Percentiles rank a stretch among this genome's conserved stretches.
Conservation (phyloP, 2,329 filamentous ascomycete genomes). For the Ophiostoma tasmaniense region DNA sequence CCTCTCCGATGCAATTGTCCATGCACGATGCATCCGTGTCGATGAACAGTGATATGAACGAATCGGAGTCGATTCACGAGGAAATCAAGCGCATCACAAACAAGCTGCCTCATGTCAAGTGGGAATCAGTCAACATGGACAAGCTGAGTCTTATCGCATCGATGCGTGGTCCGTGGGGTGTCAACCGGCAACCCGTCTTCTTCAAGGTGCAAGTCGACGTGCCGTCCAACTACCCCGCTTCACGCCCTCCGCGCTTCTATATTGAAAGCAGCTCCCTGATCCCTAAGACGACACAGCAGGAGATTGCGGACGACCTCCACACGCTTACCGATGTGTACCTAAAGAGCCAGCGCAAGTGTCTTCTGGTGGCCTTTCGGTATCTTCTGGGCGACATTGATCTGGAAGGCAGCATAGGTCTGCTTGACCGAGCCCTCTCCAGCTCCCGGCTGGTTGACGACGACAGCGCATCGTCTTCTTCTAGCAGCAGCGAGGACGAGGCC, state of each 20-base stretch:
- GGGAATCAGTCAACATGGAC: conserved; percentile 58
- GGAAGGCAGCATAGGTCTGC: conserved; percentile 51
- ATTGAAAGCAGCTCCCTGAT: conserved; percentile 57
- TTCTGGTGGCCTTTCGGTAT: conserved; percentile 55
- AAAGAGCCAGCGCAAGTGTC: conserved; percentile 50
- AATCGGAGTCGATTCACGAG: conserved; percentile 54
- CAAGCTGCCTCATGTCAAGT: conserved; percentile 55
- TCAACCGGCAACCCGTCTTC: conserved; percentile 47
- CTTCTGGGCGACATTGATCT: conserved; percentile 55
- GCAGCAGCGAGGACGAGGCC: conserved; percentile 47
- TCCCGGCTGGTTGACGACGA: conserved; percentile 48
- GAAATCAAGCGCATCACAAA: conserved; percentile 55
- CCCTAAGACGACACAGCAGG: conserved; percentile 45
- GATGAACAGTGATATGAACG: conserved; percentile 44
- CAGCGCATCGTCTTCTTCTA: conserved; percentile 44
- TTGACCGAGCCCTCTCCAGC: conserved; percentile 45
- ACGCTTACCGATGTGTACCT: conserved; percentile 49
- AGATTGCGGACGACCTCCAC: conserved; percentile 47
- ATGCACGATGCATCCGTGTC: conserved; percentile 46
- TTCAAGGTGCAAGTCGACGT: conserved; percentile 55
- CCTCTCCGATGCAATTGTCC: conserved; percentile 38
- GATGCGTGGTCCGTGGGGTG: conserved; percentile 56
- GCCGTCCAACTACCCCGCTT: conserved; percentile 50
- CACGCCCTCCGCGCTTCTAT: conserved; percentile 48
- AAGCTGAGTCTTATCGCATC: conserved; percentile 50